phyloP scores from a whole-genome alignment of 1,284 basidiomycete species.

The Marasmius oreades region DNA sequence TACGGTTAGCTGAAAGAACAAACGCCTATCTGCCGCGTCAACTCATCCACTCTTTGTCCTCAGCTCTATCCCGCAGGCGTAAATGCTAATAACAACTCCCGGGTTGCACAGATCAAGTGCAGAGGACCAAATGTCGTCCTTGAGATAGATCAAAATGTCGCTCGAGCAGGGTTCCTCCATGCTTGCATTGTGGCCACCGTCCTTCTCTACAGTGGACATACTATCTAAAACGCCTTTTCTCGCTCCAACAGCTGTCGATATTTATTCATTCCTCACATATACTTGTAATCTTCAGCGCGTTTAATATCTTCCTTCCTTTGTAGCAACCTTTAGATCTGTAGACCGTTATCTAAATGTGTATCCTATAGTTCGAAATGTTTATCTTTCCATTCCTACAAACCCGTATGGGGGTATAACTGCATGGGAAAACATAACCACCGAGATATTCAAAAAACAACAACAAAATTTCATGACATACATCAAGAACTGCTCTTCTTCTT shows the following conservation, averaged over 20 bases:
- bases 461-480: neutral
- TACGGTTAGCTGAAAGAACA: conserved; percentile 40
- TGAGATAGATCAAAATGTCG: conserved; percentile 27
- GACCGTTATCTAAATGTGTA: too few relatives aligned
- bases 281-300: too few relatives aligned
- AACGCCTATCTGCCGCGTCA: too few relatives aligned
- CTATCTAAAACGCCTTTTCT: neutral
- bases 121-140: conserved; percentile 22
- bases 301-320: too few relatives aligned
- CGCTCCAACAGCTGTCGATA: too few relatives aligned
- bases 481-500: conserved; percentile 26
- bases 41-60: neutral
- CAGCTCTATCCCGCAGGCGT: conserved; percentile 15
- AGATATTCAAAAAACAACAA: too few relatives aligned
- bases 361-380: too few relatives aligned
- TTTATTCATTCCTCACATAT: neutral
- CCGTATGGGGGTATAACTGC: too few relatives aligned
- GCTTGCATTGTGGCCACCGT: conserved; percentile 25
- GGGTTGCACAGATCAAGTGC: conserved; percentile 27
- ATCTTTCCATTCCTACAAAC: too few relatives aligned
- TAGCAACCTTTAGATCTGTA: too few relatives aligned
- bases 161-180: conserved; percentile 29
- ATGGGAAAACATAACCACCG: too few relatives aligned
- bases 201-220: conserved; percentile 28
- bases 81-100: conserved; percentile 9